A percentile compares a stretch with the other conserved stretches of the same genome.
These are phyloP conservation scores for Amanita phalloides DNA, from an alignment of 768 basidiomycete species.

Conservation along the genomic window DNA sequence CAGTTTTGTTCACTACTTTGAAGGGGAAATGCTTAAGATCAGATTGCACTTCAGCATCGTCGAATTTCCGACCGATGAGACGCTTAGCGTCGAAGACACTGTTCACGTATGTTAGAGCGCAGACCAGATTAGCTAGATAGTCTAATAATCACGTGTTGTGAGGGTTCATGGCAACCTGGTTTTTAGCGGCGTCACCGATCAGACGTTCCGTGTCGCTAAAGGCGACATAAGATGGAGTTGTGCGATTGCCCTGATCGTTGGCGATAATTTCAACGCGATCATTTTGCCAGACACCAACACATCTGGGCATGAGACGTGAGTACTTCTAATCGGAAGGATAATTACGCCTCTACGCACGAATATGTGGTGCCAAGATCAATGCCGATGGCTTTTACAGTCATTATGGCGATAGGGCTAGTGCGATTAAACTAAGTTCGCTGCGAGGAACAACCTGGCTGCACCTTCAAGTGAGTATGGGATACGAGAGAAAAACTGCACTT, in stretches of 20 bases:
- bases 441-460: conserved; percentile 6
- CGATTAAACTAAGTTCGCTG: background rate
- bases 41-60: conserved; percentile 74
- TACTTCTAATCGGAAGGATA: conserved; percentile 1
- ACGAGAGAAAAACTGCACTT: conserved; percentile 11
- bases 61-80: conserved; percentile 89
- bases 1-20: conserved; percentile 74
- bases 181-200: conserved; percentile 98
- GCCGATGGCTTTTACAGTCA: conserved; percentile 76
- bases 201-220: conserved; percentile 94
- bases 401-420: conserved; percentile 13
- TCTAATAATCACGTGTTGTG: conserved; percentile 57
- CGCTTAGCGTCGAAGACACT: conserved; percentile 98
- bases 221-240: conserved; percentile 92
- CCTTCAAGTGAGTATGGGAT: conserved; percentile 9
- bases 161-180: conserved; percentile 98
- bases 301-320: conserved; percentile 36
- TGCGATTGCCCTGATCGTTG: conserved; percentile 92
- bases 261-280: conserved; percentile 99
- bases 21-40: conserved; percentile 93
- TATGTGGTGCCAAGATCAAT: conserved; percentile 92
- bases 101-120: conserved; percentile 5
- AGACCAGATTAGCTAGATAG: background rate
- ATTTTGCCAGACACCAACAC: conserved; percentile 99
- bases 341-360: conserved; percentile 44